A percentile compares a stretch with the other conserved stretches of the same genome.
Conservation (phyloP, 768 basidiomycete species). For the Pleurotus ostreatus region DNA sequence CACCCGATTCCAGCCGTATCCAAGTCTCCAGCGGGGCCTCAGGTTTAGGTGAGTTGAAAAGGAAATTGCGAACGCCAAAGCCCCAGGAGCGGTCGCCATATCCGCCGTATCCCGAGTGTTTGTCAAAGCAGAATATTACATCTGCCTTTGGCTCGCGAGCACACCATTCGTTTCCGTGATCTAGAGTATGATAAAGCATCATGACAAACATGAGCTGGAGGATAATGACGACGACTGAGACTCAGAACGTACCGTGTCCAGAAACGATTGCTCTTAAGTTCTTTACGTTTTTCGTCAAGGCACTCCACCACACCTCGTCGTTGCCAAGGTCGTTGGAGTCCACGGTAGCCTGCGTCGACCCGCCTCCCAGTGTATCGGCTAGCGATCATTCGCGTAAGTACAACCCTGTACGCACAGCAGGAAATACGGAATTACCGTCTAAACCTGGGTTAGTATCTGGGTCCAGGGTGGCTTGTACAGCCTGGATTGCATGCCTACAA, state of each 20-base stretch:
- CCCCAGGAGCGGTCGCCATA: conserved; percentile 54
- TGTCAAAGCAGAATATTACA: conserved; percentile 72
- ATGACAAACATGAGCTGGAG: background rate
- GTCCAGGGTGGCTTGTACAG: conserved; percentile 30
- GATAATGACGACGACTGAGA: background rate
- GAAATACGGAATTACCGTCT: conserved; percentile 26
- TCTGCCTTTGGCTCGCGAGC: conserved; percentile 57
- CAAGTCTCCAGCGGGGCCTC: conserved; percentile 50
- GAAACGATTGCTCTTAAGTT: conserved; percentile 67
- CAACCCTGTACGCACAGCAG: background rate
- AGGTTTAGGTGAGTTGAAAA: conserved; percentile 51
- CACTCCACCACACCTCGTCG: conserved; percentile 60
- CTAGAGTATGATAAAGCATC: conserved; percentile 25
- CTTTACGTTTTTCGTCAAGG: conserved; percentile 53
- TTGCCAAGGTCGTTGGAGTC: conserved; percentile 32
- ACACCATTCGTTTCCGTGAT: conserved; percentile 82
- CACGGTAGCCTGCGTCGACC: conserved; percentile 58
- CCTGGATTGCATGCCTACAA: conserved; percentile 31
- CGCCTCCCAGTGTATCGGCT: conserved; percentile 52
- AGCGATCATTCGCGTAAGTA: background rate
- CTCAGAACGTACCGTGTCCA: conserved; percentile 52
- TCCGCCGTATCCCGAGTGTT: conserved; percentile 78
- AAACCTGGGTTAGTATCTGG: conserved; percentile 36
- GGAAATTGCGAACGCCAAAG: conserved; percentile 59
- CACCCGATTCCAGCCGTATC: conserved; percentile 60